Evolutionary conservation across 371 early-diverging fungal species (phyloP), one percentile per base, ranked within the genome.

Genomic region (Coemansia sp.): DNA sequence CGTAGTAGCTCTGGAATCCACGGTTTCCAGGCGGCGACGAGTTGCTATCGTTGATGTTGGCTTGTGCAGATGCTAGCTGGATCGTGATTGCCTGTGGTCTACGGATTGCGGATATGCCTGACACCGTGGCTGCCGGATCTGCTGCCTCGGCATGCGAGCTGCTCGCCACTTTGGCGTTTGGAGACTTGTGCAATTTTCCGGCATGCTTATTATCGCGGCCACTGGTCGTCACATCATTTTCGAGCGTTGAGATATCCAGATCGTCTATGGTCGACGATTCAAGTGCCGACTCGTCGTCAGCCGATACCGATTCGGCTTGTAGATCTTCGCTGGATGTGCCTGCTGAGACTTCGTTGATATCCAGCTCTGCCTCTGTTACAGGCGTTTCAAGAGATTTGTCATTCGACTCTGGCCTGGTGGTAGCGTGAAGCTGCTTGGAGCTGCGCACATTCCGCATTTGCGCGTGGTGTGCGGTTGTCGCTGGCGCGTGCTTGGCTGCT

Each of bases 1-100:
- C 87, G 62, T 62, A 71, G 53, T 71, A 71, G 63, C 68, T 71
- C 49, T 71, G 72, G 42, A 71, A 71, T 2, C 72, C 68, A 39
- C 72, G 72, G 47, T 67, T 62, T 4, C 72, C 72, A 8, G 68
- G 54, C 18, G 62, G 63, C 4, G 62, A 50, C 16, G 58, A 49
- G 50, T 34, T 54, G 32, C 53, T 62, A 11, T 62, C 58, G 52
- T 62, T 67, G 49, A 67, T 71, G 42, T 71, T 62, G 16, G 62
- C 68, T n/a, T 71, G 72, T 5, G 63, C 67, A 16, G 72, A 71
- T 31, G 50, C 38, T 40, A 71, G 52, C 11, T 54, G 62, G 31
- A 71, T 67, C 14, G 62, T 62, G 34, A 71, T 62, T 4, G 37
- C 16, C 36, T 62, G 57, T 1, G 71, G 43, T 18, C 46, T 51